Conservation (phyloP, 192 early-diverging fungal species). For the Coemansia erecta region DNA sequence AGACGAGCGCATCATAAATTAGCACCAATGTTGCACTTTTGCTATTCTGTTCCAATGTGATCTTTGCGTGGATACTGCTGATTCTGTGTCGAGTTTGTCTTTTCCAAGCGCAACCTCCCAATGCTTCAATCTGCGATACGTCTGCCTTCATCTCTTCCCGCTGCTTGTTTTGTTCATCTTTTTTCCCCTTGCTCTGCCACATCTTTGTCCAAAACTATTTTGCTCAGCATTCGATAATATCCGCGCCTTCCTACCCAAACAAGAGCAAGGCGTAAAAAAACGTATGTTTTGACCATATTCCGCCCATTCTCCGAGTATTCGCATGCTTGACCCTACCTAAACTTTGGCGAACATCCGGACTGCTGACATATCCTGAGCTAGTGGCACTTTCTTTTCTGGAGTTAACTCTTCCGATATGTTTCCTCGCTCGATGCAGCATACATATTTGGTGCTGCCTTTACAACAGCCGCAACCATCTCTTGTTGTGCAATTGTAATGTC, state of each 20-base stretch:
- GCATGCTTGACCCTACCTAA: too few species aligned
- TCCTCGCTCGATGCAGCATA: too few species aligned
- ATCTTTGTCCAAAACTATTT: neutral
- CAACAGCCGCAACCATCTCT: too few species aligned
- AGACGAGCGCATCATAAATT: neutral
- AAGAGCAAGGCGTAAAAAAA: neutral
- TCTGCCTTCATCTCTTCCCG: neutral
- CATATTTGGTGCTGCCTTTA: too few species aligned
- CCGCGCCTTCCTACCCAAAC: neutral
- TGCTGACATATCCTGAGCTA: too few species aligned
- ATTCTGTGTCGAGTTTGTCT: neutral
- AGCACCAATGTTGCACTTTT: slow-evolving; percentile 4
- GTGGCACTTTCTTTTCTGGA: too few species aligned
- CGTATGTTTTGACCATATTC: neutral
- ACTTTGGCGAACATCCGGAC: too few species aligned
- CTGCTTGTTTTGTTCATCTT: neutral
- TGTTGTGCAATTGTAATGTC: too few species aligned
- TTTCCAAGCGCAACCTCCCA: too few species aligned
- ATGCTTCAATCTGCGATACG: neutral
- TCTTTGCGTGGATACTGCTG: neutral
- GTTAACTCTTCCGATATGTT: too few species aligned
- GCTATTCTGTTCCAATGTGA: neutral
- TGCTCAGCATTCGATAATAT: neutral
- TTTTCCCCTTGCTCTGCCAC: neutral
- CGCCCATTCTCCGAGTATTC: too few species aligned